Base-by-base conservation (phyloP, 2,329 filamentous ascomycete genomes). In the Epichloe uncinata region DNA sequence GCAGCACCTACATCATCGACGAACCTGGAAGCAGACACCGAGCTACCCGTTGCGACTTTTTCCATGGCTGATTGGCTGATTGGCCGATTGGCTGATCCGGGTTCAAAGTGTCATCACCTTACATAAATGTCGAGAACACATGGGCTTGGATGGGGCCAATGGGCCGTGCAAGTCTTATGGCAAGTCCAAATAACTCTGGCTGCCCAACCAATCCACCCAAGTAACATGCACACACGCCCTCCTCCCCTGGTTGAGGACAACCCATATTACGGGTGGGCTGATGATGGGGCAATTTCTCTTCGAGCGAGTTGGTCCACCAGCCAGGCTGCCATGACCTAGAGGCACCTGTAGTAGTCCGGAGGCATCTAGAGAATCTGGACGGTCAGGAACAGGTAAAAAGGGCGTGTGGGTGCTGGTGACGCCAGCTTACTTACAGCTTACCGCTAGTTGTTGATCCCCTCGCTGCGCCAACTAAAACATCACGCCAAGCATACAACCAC, bases 341-440 rank as follows among this genome's bases (percentile, higher is more conserved):
- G 22, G 22, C 2, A 43, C 13, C 15, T 4, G 9, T 4, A 33
- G 22, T 26, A 26, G 22, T 26, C 22, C 6, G 26, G 3, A 33
- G 42, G 5, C 13, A n/a, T 18, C 20, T 22, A 5, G n/a, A 26
- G 13, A 18, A 33, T 43, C 4, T 4, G 26, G 3, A 9, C 8
- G 26, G 26, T 9, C 8, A 30, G 26, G 26, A 3, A 9, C 26
- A 9, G 22, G 6, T 3, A 26, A 34, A 26, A 34, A 34, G 11
- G 18, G 40, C 20, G 20, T 42, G 30, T 22, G 38, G n/a, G 16
- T 41, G 22, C 41, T 13, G 11, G 15, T 51, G 41, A 42, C 37
- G 35, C 34, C 26, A 26, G 15, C 45, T 51, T 51, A 45, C 41
- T 51, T 51, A 45, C 41, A 41, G 49, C 45, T 48, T 51, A 45